Conservation (phyloP, 441 rosid genomes). For the Bruguiera hainesii region DNA sequence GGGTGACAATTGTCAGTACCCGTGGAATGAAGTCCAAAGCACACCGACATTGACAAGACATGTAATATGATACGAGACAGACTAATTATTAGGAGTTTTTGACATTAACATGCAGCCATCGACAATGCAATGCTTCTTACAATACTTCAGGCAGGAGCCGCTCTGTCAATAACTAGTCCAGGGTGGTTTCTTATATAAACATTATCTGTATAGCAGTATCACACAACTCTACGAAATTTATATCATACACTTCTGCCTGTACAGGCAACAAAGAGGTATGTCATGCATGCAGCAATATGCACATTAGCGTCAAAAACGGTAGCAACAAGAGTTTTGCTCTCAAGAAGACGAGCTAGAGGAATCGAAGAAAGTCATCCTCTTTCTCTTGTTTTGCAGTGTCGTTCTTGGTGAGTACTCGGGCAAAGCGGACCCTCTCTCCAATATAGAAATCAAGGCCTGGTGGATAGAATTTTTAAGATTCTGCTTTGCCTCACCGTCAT, state of each 20-base stretch:
- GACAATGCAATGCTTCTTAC: not conserved
- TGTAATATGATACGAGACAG: too few relatives aligned
- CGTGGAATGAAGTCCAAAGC: too few relatives aligned
- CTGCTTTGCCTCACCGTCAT: slow-evolving; percentile 16
- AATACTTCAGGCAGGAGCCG: not conserved
- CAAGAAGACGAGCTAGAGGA: slow-evolving; percentile 47
- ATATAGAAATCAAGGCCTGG: slow-evolving; percentile 38
- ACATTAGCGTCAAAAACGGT: slow-evolving; percentile 10
- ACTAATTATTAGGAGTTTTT: not conserved
- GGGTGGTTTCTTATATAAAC: too few relatives aligned
- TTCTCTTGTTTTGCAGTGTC: slow-evolving; percentile 43
- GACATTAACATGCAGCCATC: not conserved
- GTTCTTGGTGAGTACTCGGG: slow-evolving; percentile 44
- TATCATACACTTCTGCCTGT: too few relatives aligned
- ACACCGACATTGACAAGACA: too few relatives aligned
- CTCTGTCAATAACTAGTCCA: too few relatives aligned
- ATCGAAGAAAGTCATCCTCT: slow-evolving; percentile 37
- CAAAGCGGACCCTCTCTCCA: slow-evolving; percentile 40
- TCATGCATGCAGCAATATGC: not conserved
- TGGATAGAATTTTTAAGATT: slow-evolving; percentile 31
- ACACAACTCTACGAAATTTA: not conserved
- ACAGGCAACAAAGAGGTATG: too few relatives aligned
- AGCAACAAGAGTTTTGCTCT: slow-evolving; percentile 13
- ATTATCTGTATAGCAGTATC: not conserved
- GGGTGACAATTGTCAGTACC: too few relatives aligned